Evolutionary conservation across 1,284 basidiomycete species (phyloP).

Genomic region (Rhodotorula sp.): DNA sequence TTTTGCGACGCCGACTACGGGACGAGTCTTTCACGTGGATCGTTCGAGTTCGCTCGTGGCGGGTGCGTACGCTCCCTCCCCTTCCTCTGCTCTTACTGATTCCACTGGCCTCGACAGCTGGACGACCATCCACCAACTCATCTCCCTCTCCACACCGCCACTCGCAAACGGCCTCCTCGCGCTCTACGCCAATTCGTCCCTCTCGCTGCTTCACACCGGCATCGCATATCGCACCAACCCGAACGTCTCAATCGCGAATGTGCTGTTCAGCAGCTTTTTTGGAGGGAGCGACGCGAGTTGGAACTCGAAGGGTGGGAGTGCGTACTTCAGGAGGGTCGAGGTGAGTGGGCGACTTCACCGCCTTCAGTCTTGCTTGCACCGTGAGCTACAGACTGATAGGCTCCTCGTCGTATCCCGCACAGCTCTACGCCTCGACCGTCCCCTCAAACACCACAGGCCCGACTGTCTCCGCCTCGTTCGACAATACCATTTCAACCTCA

Average conservation of each 20-base stretch:
- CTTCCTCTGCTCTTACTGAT: background rate
- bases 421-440: slow-evolving; percentile 11
- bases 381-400: background rate
- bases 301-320: slow-evolving; percentile 1
- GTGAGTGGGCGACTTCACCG: background rate
- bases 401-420: background rate
- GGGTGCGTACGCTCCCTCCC: background rate
- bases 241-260: slow-evolving; percentile 22
- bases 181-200: slow-evolving; percentile 27
- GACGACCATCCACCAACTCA: slow-evolving; percentile 35
- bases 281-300: slow-evolving; percentile 21
- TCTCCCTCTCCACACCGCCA: slow-evolving; percentile 30
- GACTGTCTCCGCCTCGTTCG: slow-evolving; percentile 12
- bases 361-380: background rate
- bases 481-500: background rate
- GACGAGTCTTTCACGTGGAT: slow-evolving; percentile 18
- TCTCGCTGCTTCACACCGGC: slow-evolving; percentile 26
- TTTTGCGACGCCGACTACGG: slow-evolving; percentile 28
- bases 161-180: slow-evolving; percentile 32
- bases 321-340: slow-evolving; percentile 19
- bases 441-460: slow-evolving; percentile 27
- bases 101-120: background rate
- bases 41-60: slow-evolving; percentile 14
- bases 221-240: slow-evolving; percentile 17
- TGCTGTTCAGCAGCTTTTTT: slow-evolving; percentile 37